Conservation (phyloP, 495 filamentous ascomycete genomes). For the Penicillium angulare region DNA sequence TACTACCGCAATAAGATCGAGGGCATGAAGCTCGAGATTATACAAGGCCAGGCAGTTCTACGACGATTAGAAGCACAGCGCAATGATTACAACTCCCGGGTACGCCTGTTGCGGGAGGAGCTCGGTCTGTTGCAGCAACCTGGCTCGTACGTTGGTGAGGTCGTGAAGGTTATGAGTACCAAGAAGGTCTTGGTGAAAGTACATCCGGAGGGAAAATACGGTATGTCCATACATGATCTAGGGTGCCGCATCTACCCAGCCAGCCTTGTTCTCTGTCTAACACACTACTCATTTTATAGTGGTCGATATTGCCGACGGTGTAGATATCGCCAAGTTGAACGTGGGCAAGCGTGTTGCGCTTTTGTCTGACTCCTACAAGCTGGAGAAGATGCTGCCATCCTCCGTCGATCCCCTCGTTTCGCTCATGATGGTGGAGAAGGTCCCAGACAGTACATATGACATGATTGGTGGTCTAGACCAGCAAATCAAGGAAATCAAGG, state of each 20-base stretch:
- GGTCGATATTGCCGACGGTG: slow-evolving; percentile 91
- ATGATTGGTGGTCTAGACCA: slow-evolving; percentile 99
- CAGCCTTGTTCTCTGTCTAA: too few relatives aligned
- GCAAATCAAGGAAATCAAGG: slow-evolving; percentile 99
- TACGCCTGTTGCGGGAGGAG: slow-evolving; percentile 93
- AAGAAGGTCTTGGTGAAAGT: slow-evolving; percentile 99
- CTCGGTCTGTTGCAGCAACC: slow-evolving; percentile 94
- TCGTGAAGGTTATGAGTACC: slow-evolving; percentile 99
- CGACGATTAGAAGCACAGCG: slow-evolving; percentile 95
- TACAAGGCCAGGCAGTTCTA: slow-evolving; percentile 94
- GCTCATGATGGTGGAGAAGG: slow-evolving; percentile 99
- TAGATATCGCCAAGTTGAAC: slow-evolving; percentile 94
- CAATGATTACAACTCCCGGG: slow-evolving; percentile 98
- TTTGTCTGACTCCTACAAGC: slow-evolving; percentile 93
- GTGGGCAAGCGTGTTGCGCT: slow-evolving; percentile 97
- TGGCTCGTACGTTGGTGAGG: slow-evolving; percentile 97
- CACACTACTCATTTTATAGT: slow-evolving; percentile 53
- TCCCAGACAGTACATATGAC: slow-evolving; percentile 99
- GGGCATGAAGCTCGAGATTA: slow-evolving; percentile 99
- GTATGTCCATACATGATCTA: slow-evolving; percentile 49
- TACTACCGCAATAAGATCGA: slow-evolving; percentile 99
- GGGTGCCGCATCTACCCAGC: too few relatives aligned
- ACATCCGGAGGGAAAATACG: slow-evolving; percentile 99
- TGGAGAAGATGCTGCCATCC: slow-evolving; percentile 96
- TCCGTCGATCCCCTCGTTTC: slow-evolving; percentile 97